Conservation (phyloP, 2,329 filamentous ascomycete genomes). For the Ascochyta clinopodiicola region DNA sequence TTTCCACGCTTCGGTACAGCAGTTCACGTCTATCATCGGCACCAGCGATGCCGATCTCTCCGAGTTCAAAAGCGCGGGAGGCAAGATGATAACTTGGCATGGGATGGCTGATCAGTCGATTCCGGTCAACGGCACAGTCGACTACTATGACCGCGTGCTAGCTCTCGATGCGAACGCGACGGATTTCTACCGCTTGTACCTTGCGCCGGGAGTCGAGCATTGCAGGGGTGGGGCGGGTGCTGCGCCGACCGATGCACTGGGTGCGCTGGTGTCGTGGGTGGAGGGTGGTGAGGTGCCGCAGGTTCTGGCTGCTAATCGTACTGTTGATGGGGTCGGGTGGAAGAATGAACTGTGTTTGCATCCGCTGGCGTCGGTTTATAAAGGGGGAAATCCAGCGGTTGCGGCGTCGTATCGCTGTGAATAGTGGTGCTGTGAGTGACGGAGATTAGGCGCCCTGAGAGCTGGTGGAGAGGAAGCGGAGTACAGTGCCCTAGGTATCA, state of each 20-base stretch:
- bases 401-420: constrained; percentile 12
- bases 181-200: constrained; percentile 32
- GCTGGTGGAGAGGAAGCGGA: no score
- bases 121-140: constrained; percentile 11
- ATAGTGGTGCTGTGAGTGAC: background rate
- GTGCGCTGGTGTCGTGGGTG: constrained; percentile 30
- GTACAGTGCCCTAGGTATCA: no score
- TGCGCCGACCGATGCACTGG: constrained; percentile 41
- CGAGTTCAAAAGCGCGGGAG: constrained; percentile 25
- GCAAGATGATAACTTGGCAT: constrained; percentile 35
- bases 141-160: constrained; percentile 26
- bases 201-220: constrained; percentile 27
- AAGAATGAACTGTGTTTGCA: constrained; percentile 21
- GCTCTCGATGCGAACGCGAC: constrained; percentile 16
- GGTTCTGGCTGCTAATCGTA: constrained; percentile 17
- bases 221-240: constrained; percentile 25
- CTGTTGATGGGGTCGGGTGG: constrained; percentile 11
- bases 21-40: constrained; percentile 24
- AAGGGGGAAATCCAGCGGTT: constrained; percentile 10
- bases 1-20: constrained; percentile 13
- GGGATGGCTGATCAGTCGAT: constrained; percentile 25
- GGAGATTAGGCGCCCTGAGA: no score
- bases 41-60: constrained; percentile 25
- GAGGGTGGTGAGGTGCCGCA: constrained; percentile 26
- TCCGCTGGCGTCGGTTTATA: constrained; percentile 19